A percentile compares a stretch with the other conserved stretches of the same genome.
phyloP scores from a whole-genome alignment of 371 early-diverging fungal species.

The Blastocladiella emersonii region DNA sequence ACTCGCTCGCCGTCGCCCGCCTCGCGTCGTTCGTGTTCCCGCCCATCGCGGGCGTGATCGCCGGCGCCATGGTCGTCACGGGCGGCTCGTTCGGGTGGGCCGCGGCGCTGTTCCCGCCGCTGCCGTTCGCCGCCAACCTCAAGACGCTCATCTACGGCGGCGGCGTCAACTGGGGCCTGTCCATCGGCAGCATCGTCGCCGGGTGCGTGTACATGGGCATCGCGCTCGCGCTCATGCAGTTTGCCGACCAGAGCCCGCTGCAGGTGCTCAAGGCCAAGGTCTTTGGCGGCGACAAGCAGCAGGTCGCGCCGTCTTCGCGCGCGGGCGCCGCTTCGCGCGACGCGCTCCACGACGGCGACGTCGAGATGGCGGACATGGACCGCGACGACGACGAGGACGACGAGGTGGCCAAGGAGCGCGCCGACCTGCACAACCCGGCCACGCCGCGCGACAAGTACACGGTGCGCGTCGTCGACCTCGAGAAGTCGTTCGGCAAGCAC shows the following conservation, averaged over 20 bases:
- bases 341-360: neutral
- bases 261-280: neutral
- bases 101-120: neutral
- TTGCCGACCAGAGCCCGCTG: neutral
- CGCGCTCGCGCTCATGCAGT: neutral
- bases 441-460: neutral
- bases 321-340: neutral
- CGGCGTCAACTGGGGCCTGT: neutral
- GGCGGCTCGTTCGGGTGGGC: too few relatives aligned
- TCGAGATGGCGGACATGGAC: neutral
- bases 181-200: neutral
- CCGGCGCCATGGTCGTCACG: neutral
- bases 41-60: neutral
- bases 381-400: neutral
- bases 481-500: neutral
- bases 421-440: neutral
- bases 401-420: neutral
- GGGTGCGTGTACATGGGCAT: neutral
- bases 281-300: neutral
- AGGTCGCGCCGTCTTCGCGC: neutral
- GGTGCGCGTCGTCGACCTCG: neutral
- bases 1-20: neutral
- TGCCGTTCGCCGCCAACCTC: neutral
- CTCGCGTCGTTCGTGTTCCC: slow-evolving; percentile 3
- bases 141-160: neutral